Percentiles rank a stretch among this genome's conserved stretches.
Evolutionary conservation across 2,329 filamentous ascomycete genomes (phyloP).

Genomic region (Trichoderma oligosporum): DNA sequence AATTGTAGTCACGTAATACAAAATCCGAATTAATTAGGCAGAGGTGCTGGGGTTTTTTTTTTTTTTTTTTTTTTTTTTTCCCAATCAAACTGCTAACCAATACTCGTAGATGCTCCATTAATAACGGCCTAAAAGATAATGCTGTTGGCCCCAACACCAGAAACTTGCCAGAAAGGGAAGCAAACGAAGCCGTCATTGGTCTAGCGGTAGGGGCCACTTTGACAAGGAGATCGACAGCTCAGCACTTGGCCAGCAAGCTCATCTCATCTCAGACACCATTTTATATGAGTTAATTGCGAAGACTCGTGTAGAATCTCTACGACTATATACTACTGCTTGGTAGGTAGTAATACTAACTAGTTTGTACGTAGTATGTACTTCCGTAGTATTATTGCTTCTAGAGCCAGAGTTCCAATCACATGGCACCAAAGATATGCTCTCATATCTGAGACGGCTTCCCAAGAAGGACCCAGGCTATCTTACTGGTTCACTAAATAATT

Average conservation of each 20-base stretch:
- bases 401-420: not conserved
- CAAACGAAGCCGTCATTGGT: not conserved
- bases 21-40: not conserved
- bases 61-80: too few species aligned
- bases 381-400: too few species aligned
- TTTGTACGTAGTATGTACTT: not conserved
- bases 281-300: too few species aligned
- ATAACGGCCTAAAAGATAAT: too few species aligned
- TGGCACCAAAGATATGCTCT: not conserved
- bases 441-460: not conserved
- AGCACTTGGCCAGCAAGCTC: too few species aligned
- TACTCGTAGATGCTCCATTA: too few species aligned
- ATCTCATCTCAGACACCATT: too few species aligned
- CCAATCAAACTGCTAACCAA: too few species aligned
- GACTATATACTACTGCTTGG: not conserved
- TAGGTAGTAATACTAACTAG: not conserved
- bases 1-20: too few species aligned
- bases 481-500: not conserved
- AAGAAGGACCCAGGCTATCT: not conserved
- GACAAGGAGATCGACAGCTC: not conserved
- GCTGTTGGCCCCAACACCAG: not conserved
- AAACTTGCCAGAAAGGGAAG: not conserved
- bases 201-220: not conserved
- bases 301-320: too few species aligned
- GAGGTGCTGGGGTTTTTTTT: not conserved